Evolutionary conservation across 169 alveolate genomes (phyloP).

Genomic region (Cardiosporidium cionae): DNA sequence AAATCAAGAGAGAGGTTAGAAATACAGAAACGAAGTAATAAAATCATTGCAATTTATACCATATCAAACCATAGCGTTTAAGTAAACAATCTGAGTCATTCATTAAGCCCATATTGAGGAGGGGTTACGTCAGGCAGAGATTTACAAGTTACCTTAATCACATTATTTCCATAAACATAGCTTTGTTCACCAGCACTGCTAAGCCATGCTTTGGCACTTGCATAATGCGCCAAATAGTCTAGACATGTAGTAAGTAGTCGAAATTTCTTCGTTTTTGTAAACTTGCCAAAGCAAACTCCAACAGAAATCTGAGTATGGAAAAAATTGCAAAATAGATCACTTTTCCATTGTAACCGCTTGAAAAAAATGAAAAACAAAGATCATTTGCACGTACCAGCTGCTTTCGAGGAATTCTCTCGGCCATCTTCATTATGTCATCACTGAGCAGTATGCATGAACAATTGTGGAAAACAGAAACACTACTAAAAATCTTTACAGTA

Average conservation of each 20-base stretch:
- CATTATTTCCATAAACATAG: conserved; percentile 84
- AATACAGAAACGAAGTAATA: no score
- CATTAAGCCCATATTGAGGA: not conserved
- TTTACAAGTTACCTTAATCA: conserved; percentile 56
- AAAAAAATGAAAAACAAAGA: not conserved
- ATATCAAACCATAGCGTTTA: not conserved
- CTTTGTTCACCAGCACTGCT: conserved; percentile 86
- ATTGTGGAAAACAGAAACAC: no score
- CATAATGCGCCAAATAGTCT: conserved; percentile 78
- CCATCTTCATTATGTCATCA: conserved; percentile 59
- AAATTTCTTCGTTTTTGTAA: conserved; percentile 80
- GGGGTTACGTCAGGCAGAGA: not conserved
- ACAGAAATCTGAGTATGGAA: conserved; percentile 21
- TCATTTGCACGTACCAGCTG: conserved; percentile 41
- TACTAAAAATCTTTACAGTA: not conserved
- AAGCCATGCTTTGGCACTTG: conserved; percentile 82
- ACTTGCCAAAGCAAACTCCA: conserved; percentile 86
- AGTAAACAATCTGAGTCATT: not conserved
- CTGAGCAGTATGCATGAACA: conserved; percentile 9
- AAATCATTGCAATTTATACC: no score
- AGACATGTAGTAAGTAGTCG: conserved; percentile 79
- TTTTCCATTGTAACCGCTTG: not conserved
- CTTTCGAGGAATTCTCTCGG: conserved; percentile 66
- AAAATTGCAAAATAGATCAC: not conserved
- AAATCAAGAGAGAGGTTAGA: no score